These are phyloP conservation scores for Tylopilus sp. DNA, from an alignment of 768 basidiomycete genomes.

Conservation along the genomic window DNA sequence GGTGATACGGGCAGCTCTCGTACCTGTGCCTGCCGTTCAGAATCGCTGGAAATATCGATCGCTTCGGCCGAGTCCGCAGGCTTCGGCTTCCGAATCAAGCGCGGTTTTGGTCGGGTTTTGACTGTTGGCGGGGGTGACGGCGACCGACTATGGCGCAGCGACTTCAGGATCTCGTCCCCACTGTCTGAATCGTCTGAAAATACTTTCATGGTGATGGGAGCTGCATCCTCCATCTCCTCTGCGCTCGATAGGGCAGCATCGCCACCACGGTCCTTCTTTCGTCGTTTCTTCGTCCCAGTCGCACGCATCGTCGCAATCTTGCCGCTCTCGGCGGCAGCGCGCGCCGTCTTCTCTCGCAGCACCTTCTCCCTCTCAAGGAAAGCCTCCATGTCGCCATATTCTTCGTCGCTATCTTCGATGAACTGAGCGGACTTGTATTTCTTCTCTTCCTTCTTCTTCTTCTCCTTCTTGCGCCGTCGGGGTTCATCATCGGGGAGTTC, in stretches of 20 bases:
- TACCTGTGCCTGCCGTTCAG: constrained; percentile 9
- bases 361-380: constrained; percentile 77
- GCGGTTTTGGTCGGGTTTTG: constrained; percentile 35
- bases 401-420: constrained; percentile 88
- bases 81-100: constrained; percentile 38
- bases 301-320: constrained; percentile 43
- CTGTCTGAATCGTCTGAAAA: constrained; percentile 21
- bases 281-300: constrained; percentile 58
- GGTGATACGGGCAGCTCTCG: neutral
- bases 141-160: constrained; percentile 25
- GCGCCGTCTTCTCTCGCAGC: constrained; percentile 51
- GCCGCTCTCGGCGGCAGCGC: constrained; percentile 42
- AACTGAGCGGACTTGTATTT: constrained; percentile 87
- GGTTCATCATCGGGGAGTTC: constrained; percentile 35
- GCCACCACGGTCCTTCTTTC: constrained; percentile 41
- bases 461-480: constrained; percentile 39
- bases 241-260: constrained; percentile 45
- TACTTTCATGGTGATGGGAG: constrained; percentile 10
- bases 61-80: constrained; percentile 2
- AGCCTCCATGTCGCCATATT: constrained; percentile 73
- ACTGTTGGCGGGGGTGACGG: constrained; percentile 17
- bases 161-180: constrained; percentile 24
- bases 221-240: constrained; percentile 26
- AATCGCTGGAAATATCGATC: constrained; percentile 23
- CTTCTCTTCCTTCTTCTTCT: constrained; percentile 64